Base-by-base conservation (phyloP, 208 protist genomes). In the Leptomonas pyrrhocoris region DNA sequence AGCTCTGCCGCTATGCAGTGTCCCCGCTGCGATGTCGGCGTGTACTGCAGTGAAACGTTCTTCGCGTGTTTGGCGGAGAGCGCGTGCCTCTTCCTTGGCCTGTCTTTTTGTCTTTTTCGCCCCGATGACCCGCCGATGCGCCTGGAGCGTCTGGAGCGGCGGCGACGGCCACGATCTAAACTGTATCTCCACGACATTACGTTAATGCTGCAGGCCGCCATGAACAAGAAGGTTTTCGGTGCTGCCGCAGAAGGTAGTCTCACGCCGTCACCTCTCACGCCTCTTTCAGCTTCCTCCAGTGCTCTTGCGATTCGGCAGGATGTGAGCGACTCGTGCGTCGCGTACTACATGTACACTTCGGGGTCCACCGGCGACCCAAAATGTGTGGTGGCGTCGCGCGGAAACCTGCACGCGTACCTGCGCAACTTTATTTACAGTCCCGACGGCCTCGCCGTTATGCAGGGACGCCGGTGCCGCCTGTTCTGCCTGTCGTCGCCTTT, bases 331-430 rank as follows among this genome's bases (percentile, higher is more conserved):
- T n/a, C 18, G 8, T 34, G 16, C 8, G 60, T 84, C 0, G 85
- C 85, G 18, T 91, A 91, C 74, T 82, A 79, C 58, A 81, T 91
- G 40, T 78, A 81, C 72, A 85, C 85, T 6, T 91, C 85, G 25
- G 85, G 85, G 18, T 88, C 85, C 12, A 88, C 85, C 16, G 82
- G 85, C 5, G 60, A 70, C 15, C 85, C 85, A 3, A 91, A 91
- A 60, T 80, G 80, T 36, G 78, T 91, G 12, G 58, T 81, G 19
- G 80, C 59, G 2, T 74, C 79, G 6, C 70, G 85, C 11, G 53
- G 34, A 0, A 91, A 91, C 57, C 48, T 91, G 34, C 28, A 48
- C 43, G 72, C 82, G 2, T 91, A 91, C 58, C 48, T 79, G 66
- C 45, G 40, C 43, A 38, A 28, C 36, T 91, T 91, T 46, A 53